Evolutionary conservation across 805 yeast species (phyloP).

Genomic region (Vanderwaltozyma yarrowii): DNA sequence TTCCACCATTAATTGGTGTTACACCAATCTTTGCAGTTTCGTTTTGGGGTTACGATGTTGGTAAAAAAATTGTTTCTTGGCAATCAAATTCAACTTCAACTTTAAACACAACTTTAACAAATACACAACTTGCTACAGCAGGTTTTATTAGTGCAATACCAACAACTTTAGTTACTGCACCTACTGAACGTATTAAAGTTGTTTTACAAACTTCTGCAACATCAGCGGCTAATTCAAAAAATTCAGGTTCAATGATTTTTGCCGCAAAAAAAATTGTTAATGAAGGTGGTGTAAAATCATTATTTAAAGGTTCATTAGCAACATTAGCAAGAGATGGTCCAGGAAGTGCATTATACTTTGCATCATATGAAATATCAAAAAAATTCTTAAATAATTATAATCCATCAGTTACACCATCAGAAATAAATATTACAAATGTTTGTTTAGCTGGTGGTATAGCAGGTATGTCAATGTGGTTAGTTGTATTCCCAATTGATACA

Average conservation of each 20-base stretch:
- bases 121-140: conserved; percentile 73
- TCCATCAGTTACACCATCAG: conserved; percentile 30
- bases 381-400: conserved; percentile 39
- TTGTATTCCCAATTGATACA: conserved; percentile 93
- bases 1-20: conserved; percentile 91
- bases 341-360: conserved; percentile 91
- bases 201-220: conserved; percentile 83
- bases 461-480: conserved; percentile 95
- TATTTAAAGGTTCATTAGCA: conserved; percentile 85
- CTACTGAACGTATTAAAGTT: conserved; percentile 92
- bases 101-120: conserved; percentile 33
- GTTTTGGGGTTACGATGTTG: conserved; percentile 96
- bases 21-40: conserved; percentile 98
- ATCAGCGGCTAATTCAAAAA: conserved; percentile 30
- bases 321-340: conserved; percentile 97
- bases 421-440: conserved; percentile 61
- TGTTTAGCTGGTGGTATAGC: conserved; percentile 91
- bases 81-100: conserved; percentile 25
- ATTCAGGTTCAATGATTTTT: conserved; percentile 8
- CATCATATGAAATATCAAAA: conserved; percentile 82
- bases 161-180: conserved; percentile 93
- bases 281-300: conserved; percentile 74
- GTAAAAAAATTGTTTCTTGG: conserved; percentile 60
- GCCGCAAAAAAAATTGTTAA: conserved; percentile 59
- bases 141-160: conserved; percentile 94